A percentile compares a stretch with the other conserved stretches of the same genome.
Evolutionary conservation across 78 protist species (phyloP).

Genomic region (Speleostelium caveatum): DNA sequence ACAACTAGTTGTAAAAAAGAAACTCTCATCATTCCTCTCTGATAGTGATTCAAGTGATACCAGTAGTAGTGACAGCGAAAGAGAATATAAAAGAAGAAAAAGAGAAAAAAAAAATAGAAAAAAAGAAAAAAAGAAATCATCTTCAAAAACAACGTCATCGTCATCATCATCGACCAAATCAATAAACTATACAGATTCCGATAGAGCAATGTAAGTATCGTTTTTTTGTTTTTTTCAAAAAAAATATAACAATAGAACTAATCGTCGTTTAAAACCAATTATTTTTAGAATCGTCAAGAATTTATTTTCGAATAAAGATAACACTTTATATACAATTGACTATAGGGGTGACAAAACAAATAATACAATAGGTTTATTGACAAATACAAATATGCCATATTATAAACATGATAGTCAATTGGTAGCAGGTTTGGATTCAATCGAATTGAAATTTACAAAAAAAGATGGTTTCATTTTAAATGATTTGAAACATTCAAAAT

Average conservation of each 20-base stretch:
- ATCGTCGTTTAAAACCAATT: background rate
- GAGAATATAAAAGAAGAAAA: background rate
- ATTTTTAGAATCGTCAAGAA: background rate
- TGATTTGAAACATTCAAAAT: background rate
- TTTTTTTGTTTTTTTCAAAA: background rate
- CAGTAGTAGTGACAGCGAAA: constrained; percentile 5
- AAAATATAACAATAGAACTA: background rate
- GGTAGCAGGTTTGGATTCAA: constrained; percentile 14
- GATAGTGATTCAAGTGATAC: background rate
- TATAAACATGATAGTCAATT: background rate
- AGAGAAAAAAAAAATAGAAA: too few species aligned
- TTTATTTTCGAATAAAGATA: background rate
- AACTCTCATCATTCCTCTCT: background rate
- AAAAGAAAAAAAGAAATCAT: constrained; percentile 1
- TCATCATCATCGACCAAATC: background rate
- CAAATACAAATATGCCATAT: constrained; percentile 9
- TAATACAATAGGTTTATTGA: background rate
- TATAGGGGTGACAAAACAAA: constrained; percentile 31
- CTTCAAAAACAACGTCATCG: background rate
- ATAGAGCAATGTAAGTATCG: background rate
- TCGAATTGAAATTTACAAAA: constrained; percentile 13
- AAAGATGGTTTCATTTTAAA: constrained; percentile 30
- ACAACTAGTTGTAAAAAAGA: background rate
- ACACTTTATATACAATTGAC: background rate
- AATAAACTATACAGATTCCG: background rate